Percentiles rank a stretch among this genome's conserved stretches.
These are phyloP conservation scores for Aureobasidium sp. DNA, from an alignment of 2,329 filamentous ascomycete genomes.

Conservation along the genomic window DNA sequence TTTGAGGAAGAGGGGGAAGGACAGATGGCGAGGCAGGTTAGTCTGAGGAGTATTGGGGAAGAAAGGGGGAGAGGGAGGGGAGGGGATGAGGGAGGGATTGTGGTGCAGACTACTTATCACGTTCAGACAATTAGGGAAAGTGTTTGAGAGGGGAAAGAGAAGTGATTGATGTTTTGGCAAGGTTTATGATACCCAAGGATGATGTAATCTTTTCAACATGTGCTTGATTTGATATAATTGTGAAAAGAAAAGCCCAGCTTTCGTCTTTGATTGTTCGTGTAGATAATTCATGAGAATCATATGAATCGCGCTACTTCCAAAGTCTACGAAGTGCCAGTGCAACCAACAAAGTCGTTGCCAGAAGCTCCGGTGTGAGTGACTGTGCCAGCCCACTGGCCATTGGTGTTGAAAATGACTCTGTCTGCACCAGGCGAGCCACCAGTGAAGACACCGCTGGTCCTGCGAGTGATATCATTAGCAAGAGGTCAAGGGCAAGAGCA, in stretches of 20 bases:
- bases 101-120: constrained; percentile 4
- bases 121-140: not conserved
- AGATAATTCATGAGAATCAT: not conserved
- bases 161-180: not conserved
- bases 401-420: constrained; percentile 56
- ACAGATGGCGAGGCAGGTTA: not conserved
- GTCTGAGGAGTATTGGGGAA: constrained; percentile 1
- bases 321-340: constrained; percentile 35
- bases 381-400: constrained; percentile 52
- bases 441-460: constrained; percentile 38
- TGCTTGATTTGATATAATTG: no score
- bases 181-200: no score
- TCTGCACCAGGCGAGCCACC: constrained; percentile 60
- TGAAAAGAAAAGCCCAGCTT: not conserved
- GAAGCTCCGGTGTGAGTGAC: constrained; percentile 66
- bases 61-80: not conserved
- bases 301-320: no score
- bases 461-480: not conserved
- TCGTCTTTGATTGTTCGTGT: constrained; percentile 4
- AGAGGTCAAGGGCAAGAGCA: not conserved
- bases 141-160: not conserved
- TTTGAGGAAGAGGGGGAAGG: not conserved
- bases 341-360: constrained; percentile 63
- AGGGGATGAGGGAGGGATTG: not conserved
- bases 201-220: no score